Evolutionary conservation across 2,329 filamentous ascomycete species (phyloP), one percentile per base, ranked within the genome.

Genomic region (Diaporthe humulicola): DNA sequence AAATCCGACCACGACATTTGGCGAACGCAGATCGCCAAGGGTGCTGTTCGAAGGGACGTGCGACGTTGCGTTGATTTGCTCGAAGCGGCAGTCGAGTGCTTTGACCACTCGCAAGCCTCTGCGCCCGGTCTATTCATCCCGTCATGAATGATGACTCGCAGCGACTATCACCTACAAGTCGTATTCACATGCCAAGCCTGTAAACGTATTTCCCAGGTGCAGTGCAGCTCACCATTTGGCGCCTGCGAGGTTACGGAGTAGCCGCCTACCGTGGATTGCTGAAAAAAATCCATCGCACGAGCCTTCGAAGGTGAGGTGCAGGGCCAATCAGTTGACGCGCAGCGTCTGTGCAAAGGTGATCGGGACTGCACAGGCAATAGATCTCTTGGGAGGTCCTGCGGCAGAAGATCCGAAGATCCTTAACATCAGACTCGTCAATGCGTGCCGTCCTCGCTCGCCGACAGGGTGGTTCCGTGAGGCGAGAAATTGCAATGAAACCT

Each of bases 361-460:
- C 48, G 64, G 64, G 45, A 67, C 48, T 52, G 64, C 64, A 67
- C 45, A 52, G 45, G 61, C 54, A 30, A 61, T 22, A 30, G 54
- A 61, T 52, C 30, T 61, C 70, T 61, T 61, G 70, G 56, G 48
- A 52, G n/a, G 33, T 40, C 70, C 70, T 71, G 54, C 56, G 30
- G 40, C 70, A 48, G 57, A 71, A 52, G 56, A 60, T 61, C 56
- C 57, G 42, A 71, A 60, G 54, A 58, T 71, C 45, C 56, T 30
- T 25, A 48, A 28, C 70, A 67, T 67, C 64, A 67, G 64, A 52
- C 64, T 67, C 64, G 64, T 71, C 69, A 58, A 71, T 71, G 69
- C 36, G 69, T 36, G 69, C 52, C 52, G 50, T 70, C 33, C 67
- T 58, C 17, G 19, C 52, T n/a, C 52, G 30, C 52, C 69, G 42